A percentile compares a stretch with the other conserved stretches of the same genome.
These are phyloP conservation scores for Rhynchospora pubera DNA, from an alignment of 176 grass and related monocot genomes.

Conservation along the genomic window DNA sequence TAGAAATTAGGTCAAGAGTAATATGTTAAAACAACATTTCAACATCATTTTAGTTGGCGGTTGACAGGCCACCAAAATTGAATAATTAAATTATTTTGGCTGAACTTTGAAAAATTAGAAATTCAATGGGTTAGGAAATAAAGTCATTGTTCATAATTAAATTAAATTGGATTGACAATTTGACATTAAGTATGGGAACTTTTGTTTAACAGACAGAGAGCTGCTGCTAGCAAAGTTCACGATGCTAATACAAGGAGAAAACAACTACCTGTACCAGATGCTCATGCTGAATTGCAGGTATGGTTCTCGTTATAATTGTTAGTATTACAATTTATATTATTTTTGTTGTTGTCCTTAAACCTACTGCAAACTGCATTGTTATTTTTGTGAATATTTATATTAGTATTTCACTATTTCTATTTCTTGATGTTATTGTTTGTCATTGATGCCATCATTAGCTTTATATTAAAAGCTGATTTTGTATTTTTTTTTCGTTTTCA, in stretches of 20 bases:
- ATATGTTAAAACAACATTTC: neutral
- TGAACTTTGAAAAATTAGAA: neutral
- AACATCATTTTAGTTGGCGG: conserved; percentile 10
- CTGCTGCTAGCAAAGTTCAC: conserved; percentile 59
- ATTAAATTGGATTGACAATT: neutral
- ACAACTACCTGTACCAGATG: conserved; percentile 54
- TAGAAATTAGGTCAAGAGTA: conserved; percentile 7
- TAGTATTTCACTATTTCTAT: neutral
- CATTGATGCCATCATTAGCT: neutral
- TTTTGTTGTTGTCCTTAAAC: neutral
- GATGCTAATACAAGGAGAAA: conserved; percentile 65
- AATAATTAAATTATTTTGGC: neutral
- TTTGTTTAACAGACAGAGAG: conserved; percentile 63
- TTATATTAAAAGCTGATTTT: neutral
- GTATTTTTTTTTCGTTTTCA: conserved; percentile 6
- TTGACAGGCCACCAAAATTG: conserved; percentile 5
- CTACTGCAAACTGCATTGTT: neutral
- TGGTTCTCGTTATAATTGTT: conserved; percentile 4
- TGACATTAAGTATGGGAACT: neutral
- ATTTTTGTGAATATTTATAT: neutral
- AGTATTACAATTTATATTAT: neutral
- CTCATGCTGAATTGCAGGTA: conserved; percentile 70
- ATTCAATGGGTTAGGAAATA: neutral
- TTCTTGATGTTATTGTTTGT: neutral
- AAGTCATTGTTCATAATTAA: neutral